Evolutionary conservation across 2,329 filamentous ascomycete genomes (phyloP).

Genomic region (Canariomyces notabilis): DNA sequence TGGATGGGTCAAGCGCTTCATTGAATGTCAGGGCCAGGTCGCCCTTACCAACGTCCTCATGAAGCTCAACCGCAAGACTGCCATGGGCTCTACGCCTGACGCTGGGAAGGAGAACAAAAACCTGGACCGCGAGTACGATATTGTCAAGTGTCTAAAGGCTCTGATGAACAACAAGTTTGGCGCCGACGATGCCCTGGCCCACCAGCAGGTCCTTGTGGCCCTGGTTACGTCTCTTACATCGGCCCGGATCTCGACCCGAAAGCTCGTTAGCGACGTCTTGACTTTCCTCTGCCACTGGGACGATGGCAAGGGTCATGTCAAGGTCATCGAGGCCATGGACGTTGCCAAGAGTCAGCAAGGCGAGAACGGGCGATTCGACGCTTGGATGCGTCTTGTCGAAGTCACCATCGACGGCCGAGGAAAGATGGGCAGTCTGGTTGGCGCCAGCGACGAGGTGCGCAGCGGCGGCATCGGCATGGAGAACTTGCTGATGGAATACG

Average conservation of each 20-base stretch:
- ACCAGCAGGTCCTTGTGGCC: slow-evolving; percentile 85
- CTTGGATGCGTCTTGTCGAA: slow-evolving; percentile 98
- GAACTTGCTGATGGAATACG: slow-evolving; percentile 98
- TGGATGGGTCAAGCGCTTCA: slow-evolving; percentile 93
- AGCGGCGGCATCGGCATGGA: slow-evolving; percentile 98
- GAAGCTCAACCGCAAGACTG: slow-evolving; percentile 87
- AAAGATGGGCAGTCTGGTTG: slow-evolving; percentile 97
- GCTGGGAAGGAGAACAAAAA: slow-evolving; percentile 64
- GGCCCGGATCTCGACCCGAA: slow-evolving; percentile 82
- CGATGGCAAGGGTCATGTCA: slow-evolving; percentile 76
- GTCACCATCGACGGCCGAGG: slow-evolving; percentile 94
- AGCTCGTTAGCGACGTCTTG: slow-evolving; percentile 90
- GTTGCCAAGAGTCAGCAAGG: slow-evolving; percentile 80
- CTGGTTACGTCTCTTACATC: slow-evolving; percentile 83
- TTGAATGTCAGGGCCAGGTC: slow-evolving; percentile 95
- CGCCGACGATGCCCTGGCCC: slow-evolving; percentile 86
- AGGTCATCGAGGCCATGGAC: slow-evolving; percentile 91
- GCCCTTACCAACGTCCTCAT: slow-evolving; percentile 88
- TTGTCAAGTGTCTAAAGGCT: slow-evolving; percentile 94
- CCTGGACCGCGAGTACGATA: slow-evolving; percentile 89
- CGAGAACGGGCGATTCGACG: slow-evolving; percentile 93
- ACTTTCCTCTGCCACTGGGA: slow-evolving; percentile 97
- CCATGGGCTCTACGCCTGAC: slow-evolving; percentile 62
- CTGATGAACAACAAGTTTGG: slow-evolving; percentile 99
- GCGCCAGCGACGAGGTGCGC: slow-evolving; percentile 91